Evolutionary conservation across 2,329 filamentous ascomycete genomes (phyloP).

Genomic region (Myrmaecium sp.): DNA sequence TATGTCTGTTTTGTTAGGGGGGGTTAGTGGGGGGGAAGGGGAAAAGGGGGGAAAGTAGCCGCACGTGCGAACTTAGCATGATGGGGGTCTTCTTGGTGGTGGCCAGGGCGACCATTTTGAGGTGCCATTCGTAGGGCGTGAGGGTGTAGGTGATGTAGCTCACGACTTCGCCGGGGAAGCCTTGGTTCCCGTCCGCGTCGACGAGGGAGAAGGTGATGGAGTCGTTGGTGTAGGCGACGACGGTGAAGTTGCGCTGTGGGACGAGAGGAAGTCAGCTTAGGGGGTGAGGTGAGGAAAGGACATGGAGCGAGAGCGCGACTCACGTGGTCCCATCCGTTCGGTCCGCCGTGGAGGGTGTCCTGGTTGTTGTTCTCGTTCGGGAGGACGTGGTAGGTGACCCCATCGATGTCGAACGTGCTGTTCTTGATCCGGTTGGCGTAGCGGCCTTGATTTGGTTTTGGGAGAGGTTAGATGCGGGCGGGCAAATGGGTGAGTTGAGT

Average conservation of each 20-base stretch:
- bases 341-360: constrained; percentile 53
- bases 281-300: neutral
- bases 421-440: constrained; percentile 75
- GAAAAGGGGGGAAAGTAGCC: constrained; percentile 4
- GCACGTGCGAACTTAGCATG: constrained; percentile 58
- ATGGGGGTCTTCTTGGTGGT: constrained; percentile 65
- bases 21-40: neutral
- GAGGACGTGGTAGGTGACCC: constrained; percentile 38
- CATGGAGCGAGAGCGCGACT: constrained; percentile 4
- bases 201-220: constrained; percentile 62
- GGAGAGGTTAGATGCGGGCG: constrained; percentile 2
- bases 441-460: too few relatives aligned
- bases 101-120: constrained; percentile 54
- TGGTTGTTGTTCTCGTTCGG: constrained; percentile 39
- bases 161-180: constrained; percentile 63
- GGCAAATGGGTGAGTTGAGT: neutral
- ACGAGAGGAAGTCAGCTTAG: constrained; percentile 3
- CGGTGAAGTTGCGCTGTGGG: constrained; percentile 50
- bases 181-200: constrained; percentile 55
- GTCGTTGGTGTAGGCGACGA: constrained; percentile 46
- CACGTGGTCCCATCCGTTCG: constrained; percentile 53
- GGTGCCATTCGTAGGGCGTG: constrained; percentile 48
- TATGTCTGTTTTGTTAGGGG: constrained; percentile 37
- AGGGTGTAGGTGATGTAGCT: constrained; percentile 60
- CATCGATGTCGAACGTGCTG: constrained; percentile 53